A percentile compares a stretch with the other conserved stretches of the same genome.
Evolutionary conservation across 371 early-diverging fungal genomes (phyloP).

Genomic region (Lichtheimia corymbifera): DNA sequence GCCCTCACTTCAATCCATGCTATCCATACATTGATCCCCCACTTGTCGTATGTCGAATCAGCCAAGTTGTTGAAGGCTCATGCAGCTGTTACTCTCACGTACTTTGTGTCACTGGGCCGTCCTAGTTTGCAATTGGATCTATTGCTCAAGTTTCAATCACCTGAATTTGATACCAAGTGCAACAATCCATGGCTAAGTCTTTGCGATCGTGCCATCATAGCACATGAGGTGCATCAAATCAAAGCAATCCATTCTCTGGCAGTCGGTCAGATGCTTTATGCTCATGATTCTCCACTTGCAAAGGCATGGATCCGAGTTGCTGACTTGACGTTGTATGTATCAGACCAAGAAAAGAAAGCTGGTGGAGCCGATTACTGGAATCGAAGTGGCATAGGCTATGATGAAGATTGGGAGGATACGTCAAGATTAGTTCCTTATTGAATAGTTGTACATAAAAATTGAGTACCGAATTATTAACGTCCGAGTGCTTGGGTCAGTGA

Average conservation of each 20-base stretch:
- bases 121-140: slow-evolving; percentile 40
- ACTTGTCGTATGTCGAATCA: slow-evolving; percentile 34
- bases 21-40: slow-evolving; percentile 38
- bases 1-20: slow-evolving; percentile 56
- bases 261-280: slow-evolving; percentile 41
- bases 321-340: slow-evolving; percentile 33
- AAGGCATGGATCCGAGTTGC: slow-evolving; percentile 37
- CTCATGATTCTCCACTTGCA: slow-evolving; percentile 19
- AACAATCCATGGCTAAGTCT: slow-evolving; percentile 51
- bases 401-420: slow-evolving; percentile 26
- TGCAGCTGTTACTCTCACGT: slow-evolving; percentile 26
- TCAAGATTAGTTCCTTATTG: background rate
- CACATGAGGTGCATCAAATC: slow-evolving; percentile 54
- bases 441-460: too few species aligned
- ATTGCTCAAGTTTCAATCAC: slow-evolving; percentile 30
- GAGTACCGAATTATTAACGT: too few species aligned
- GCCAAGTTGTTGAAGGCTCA: slow-evolving; percentile 44
- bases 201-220: slow-evolving; percentile 41
- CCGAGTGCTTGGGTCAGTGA: too few species aligned
- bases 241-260: slow-evolving; percentile 55
- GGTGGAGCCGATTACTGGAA: slow-evolving; percentile 25
- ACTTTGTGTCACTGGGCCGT: slow-evolving; percentile 43
- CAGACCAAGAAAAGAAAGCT: slow-evolving; percentile 18
- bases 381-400: slow-evolving; percentile 43
- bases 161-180: slow-evolving; percentile 1